Percentiles rank a stretch among this genome's conserved stretches.
Conservation (phyloP, 352 stramenopile genomes). For the Phytophthora tubulina region DNA sequence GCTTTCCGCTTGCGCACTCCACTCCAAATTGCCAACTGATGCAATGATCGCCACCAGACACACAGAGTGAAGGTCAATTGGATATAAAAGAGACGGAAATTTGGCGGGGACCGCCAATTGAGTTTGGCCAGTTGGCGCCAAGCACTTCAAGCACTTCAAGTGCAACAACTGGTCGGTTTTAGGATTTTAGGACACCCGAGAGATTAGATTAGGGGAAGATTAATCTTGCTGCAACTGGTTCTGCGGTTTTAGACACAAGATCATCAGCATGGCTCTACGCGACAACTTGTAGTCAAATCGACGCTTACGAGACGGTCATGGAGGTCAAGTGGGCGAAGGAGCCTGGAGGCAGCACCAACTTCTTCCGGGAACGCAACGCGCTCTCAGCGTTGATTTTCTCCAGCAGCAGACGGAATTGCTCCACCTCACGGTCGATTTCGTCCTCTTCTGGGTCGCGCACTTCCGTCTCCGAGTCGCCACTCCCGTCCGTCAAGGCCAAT, state of each 20-base stretch:
- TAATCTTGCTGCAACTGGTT: background rate
- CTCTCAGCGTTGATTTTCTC: constrained; percentile 78
- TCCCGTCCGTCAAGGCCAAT: constrained; percentile 28
- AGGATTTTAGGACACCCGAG: background rate
- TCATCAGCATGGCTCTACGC: background rate
- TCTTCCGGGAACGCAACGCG: constrained; percentile 62
- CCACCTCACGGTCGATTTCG: constrained; percentile 79
- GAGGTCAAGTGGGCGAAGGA: constrained; percentile 55
- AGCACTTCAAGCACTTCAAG: constrained; percentile 2
- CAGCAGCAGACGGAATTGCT: constrained; percentile 75
- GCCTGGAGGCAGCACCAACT: constrained; percentile 76
- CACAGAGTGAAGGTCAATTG: constrained; percentile 14
- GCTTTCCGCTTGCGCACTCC: background rate
- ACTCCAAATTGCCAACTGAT: constrained; percentile 43
- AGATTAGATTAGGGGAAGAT: constrained; percentile 1
- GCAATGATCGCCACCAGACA: background rate
- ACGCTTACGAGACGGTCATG: constrained; percentile 45
- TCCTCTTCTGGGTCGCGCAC: constrained; percentile 51
- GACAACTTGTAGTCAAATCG: background rate
- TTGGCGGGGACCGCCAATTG: constrained; percentile 22
- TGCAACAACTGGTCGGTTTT: background rate
- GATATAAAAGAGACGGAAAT: constrained; percentile 18
- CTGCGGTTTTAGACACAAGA: background rate
- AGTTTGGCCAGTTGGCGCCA: constrained; percentile 25
- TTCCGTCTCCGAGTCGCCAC: constrained; percentile 42